A percentile compares a stretch with the other conserved stretches of the same genome.
phyloP scores from a whole-genome alignment of 176 grass and related monocot species.

The Triticum aestivum region DNA sequence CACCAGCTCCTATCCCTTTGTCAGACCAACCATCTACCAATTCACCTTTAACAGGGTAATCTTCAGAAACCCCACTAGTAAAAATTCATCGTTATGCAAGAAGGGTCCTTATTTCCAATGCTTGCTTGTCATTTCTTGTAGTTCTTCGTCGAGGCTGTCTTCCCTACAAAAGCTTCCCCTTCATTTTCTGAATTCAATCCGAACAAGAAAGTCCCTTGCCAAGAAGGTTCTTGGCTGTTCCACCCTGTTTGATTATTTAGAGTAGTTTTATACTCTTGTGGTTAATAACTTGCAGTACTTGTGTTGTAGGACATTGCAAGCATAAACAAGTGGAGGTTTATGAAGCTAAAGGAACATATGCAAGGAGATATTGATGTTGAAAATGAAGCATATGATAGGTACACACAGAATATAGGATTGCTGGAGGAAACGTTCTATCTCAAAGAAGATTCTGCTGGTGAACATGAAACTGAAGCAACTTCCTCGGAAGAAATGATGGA shows the following conservation, averaged over 20 bases:
- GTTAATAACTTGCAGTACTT: constrained; percentile 7
- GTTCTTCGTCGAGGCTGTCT: constrained; percentile 64
- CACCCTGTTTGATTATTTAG: not conserved
- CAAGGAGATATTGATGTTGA: constrained; percentile 79
- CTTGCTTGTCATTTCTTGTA: constrained; percentile 25
- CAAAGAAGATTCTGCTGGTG: constrained; percentile 25
- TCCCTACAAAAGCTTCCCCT: constrained; percentile 63
- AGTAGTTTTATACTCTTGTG: not conserved
- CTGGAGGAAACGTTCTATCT: constrained; percentile 78
- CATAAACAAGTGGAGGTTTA: constrained; percentile 85
- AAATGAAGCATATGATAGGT: constrained; percentile 85
- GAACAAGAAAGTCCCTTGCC: constrained; percentile 59
- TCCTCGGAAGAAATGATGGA: constrained; percentile 56
- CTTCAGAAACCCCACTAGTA: constrained; percentile 2
- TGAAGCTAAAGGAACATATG: constrained; percentile 81
- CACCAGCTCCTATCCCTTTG: constrained; percentile 31
- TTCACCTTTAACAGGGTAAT: constrained; percentile 52
- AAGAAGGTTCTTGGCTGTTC: constrained; percentile 63
- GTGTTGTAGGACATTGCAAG: constrained; percentile 49
- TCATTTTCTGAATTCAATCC: constrained; percentile 73
- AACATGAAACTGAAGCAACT: constrained; percentile 35
- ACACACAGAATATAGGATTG: constrained; percentile 64
- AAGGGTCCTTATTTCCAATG: constrained; percentile 22
- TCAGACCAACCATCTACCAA: constrained; percentile 64
- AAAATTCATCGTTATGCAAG: not conserved